Evolutionary conservation across 306 rosid genomes (phyloP).

Genomic region (Quillaja saponaria): DNA sequence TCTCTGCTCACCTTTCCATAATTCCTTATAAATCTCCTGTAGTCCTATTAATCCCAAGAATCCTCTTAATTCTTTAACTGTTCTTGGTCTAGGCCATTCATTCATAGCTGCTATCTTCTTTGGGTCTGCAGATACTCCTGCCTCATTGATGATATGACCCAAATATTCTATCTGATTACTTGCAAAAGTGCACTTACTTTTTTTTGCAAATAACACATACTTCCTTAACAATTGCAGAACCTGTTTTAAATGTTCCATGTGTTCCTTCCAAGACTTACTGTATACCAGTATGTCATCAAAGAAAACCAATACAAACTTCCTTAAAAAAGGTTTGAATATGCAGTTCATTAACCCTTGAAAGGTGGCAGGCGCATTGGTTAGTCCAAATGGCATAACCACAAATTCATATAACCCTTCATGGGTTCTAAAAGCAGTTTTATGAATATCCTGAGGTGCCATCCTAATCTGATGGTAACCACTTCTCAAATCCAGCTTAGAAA

Average conservation of each 20-base stretch:
- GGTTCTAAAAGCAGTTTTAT: not conserved
- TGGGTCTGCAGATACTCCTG: not conserved
- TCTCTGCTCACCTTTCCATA: not conserved
- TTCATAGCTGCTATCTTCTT: not conserved
- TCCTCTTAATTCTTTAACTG: not conserved
- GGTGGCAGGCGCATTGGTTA: not conserved
- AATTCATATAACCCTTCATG: not conserved
- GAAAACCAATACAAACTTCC: not conserved
- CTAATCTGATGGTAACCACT: not conserved
- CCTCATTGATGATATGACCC: not conserved
- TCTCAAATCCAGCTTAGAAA: not conserved
- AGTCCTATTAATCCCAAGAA: not conserved
- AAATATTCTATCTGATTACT: not conserved
- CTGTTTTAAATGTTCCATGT: not conserved
- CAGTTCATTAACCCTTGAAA: not conserved
- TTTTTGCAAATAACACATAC: not conserved
- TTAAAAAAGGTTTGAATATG: not conserved
- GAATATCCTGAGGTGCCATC: not conserved
- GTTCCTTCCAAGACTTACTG: not conserved
- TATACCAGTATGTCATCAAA: slow-evolving; percentile 4
- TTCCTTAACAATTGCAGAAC: not conserved
- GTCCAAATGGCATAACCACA: not conserved
- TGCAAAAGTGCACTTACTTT: not conserved
- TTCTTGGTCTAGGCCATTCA: not conserved
- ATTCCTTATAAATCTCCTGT: not conserved